Conservation (phyloP, 2,329 filamentous ascomycete species). For the Exophiala phaeomuriformis region DNA sequence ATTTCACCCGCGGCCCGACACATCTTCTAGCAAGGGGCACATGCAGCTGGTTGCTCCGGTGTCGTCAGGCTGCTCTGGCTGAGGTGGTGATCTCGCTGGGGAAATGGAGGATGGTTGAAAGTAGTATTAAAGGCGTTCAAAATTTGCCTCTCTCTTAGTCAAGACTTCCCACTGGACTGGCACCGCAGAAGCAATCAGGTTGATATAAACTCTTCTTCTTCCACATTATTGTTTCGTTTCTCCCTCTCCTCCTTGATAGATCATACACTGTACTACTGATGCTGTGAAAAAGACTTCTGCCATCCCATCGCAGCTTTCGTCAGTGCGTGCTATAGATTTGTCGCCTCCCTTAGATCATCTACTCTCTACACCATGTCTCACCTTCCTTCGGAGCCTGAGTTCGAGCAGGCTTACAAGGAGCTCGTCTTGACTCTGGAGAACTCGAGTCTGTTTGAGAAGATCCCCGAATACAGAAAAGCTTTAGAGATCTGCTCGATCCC, state of each 20-base stretch:
- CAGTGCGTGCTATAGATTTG: neutral
- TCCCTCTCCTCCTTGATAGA: neutral
- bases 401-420: conserved; percentile 98
- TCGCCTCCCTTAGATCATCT: neutral
- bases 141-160: no score
- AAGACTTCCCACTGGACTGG: no score
- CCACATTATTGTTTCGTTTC: neutral
- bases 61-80: neutral
- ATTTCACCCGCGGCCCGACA: neutral
- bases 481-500: conserved; percentile 82
- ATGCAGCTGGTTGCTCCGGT: neutral
- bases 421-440: conserved; percentile 90
- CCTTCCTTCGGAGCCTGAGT: conserved; percentile 84
- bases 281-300: neutral
- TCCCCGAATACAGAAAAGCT: conserved; percentile 89
- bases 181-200: no score
- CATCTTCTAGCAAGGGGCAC: neutral
- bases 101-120: no score
- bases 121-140: no score
- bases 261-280: neutral
- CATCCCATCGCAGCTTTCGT: neutral
- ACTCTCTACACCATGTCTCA: conserved; percentile 60
- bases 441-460: conserved; percentile 84
- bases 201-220: no score
- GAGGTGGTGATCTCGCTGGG: neutral